Evolutionary conservation across 2,329 filamentous ascomycete species (phyloP).

Genomic region (Grosmannia huntii): DNA sequence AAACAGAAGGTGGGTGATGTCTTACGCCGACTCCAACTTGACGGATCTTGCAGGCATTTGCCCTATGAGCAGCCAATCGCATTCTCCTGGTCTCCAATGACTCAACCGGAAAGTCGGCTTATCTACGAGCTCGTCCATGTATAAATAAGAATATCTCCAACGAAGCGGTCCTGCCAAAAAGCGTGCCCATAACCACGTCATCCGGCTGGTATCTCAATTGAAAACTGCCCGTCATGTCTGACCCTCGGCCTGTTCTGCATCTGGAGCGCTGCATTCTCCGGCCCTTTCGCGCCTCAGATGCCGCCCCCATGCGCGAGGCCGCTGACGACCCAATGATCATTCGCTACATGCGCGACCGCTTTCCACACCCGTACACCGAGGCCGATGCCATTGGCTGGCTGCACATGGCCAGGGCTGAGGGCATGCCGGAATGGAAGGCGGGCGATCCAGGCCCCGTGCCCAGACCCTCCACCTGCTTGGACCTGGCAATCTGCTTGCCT

Average conservation of each 20-base stretch:
- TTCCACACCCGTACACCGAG: constrained; percentile 32
- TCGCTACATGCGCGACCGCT: constrained; percentile 28
- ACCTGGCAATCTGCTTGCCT: constrained; percentile 23
- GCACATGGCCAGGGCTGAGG: constrained; percentile 6
- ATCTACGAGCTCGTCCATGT: neutral
- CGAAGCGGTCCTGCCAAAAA: neutral
- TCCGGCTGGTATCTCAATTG: neutral
- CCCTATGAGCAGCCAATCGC: no score
- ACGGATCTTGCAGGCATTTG: no score
- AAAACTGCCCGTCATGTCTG: neutral
- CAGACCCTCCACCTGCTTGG: constrained; percentile 6
- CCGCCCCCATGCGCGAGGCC: constrained; percentile 18
- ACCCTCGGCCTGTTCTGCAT: constrained; percentile 15
- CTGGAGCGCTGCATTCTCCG: constrained; percentile 25
- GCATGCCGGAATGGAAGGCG: neutral
- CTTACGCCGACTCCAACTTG: no score
- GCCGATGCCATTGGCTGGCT: constrained; percentile 23
- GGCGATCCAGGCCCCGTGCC: neutral
- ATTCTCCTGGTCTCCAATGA: neutral
- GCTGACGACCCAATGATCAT: constrained; percentile 27
- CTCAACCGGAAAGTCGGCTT: neutral
- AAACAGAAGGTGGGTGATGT: neutral
- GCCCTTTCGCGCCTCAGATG: constrained; percentile 26
- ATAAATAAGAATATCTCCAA: neutral
- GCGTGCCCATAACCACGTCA: neutral